These are phyloP conservation scores for Globisporangium lucens DNA, from an alignment of 352 stramenopile genomes.

Conservation along the genomic window DNA sequence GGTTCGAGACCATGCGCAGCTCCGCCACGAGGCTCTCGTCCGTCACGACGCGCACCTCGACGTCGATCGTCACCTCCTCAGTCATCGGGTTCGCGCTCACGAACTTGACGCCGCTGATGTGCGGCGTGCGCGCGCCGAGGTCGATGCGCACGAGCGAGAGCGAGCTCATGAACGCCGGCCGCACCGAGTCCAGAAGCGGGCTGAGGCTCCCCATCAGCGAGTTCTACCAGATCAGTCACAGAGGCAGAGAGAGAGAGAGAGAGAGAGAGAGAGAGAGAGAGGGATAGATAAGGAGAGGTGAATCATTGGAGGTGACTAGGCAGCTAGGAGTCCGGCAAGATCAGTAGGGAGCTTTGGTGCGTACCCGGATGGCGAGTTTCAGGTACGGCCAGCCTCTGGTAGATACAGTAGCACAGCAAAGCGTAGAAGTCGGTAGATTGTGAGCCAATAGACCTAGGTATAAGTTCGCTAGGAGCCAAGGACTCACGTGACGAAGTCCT, in stretches of 20 bases:
- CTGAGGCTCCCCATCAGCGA: slow-evolving; percentile 61
- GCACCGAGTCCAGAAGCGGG: slow-evolving; percentile 54
- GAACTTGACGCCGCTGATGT: slow-evolving; percentile 74
- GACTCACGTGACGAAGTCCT: slow-evolving; percentile 48
- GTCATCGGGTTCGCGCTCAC: slow-evolving; percentile 50
- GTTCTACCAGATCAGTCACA: slow-evolving; percentile 30
- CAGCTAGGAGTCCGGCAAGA: no score
- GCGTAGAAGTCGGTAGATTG: not conserved
- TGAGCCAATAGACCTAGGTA: slow-evolving; percentile 1
- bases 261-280: not conserved
- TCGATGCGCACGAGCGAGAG: slow-evolving; percentile 58
- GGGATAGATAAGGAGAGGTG: not conserved
- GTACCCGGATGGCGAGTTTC: slow-evolving; percentile 70
- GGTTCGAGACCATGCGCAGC: slow-evolving; percentile 60
- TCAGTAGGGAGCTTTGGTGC: not conserved
- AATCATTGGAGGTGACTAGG: no score
- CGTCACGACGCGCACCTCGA: slow-evolving; percentile 58
- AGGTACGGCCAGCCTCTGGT: slow-evolving; percentile 66
- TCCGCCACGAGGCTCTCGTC: slow-evolving; percentile 61
- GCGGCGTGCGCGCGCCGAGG: slow-evolving; percentile 48
- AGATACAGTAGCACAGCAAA: not conserved
- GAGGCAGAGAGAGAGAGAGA: not conserved
- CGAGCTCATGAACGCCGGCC: slow-evolving; percentile 64
- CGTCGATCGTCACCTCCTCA: slow-evolving; percentile 67
- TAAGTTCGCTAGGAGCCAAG: not conserved